Conservation (phyloP, 768 basidiomycete species). For the Russula sp. region DNA sequence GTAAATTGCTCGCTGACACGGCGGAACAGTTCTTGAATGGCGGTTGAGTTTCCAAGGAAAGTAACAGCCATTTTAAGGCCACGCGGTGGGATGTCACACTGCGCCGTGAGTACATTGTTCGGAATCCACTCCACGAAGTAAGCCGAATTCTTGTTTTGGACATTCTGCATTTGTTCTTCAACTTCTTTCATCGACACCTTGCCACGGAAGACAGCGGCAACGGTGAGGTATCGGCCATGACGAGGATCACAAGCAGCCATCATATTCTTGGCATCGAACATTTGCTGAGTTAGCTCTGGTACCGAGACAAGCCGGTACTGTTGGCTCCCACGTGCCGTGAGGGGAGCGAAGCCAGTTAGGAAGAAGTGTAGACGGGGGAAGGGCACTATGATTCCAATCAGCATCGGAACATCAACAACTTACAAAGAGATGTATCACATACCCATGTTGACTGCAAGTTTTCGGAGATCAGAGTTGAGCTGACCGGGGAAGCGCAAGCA, state of each 20-base stretch:
- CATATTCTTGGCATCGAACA: constrained; percentile 99
- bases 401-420: background rate
- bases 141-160: constrained; percentile 95
- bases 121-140: constrained; percentile 99
- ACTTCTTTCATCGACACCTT: constrained; percentile 99
- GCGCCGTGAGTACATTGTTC: constrained; percentile 96
- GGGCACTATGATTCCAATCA: constrained; percentile 51
- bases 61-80: constrained; percentile 96
- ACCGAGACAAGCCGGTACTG: constrained; percentile 96
- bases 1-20: constrained; percentile 98
- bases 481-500: constrained; percentile 99
- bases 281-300: constrained; percentile 95
- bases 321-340: constrained; percentile 90
- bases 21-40: constrained; percentile 97
- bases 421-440: constrained; percentile 26
- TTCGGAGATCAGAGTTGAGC: constrained; percentile 96
- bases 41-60: constrained; percentile 95
- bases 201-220: constrained; percentile 96
- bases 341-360: constrained; percentile 93
- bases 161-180: constrained; percentile 97
- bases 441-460: constrained; percentile 99
- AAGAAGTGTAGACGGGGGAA: constrained; percentile 99
- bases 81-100: constrained; percentile 95
- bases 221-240: constrained; percentile 96
- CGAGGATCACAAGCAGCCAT: constrained; percentile 98